Evolutionary conservation across 352 stramenopile species (phyloP).

Genomic region (Pythium chondricola): DNA sequence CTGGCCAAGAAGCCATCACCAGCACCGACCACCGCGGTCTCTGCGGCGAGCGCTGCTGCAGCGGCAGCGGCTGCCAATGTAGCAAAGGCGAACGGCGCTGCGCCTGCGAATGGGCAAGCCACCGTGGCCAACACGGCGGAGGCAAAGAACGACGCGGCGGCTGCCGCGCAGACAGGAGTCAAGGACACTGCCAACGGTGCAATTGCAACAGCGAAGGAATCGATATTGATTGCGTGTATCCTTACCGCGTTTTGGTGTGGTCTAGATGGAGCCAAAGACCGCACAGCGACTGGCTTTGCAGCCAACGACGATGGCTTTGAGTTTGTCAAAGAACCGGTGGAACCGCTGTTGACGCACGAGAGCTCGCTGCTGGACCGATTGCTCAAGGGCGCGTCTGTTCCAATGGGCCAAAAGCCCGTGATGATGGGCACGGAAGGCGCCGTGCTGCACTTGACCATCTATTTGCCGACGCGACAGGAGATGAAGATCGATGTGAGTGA

Average conservation of each 20-base stretch:
- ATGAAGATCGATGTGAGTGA: constrained; percentile 82
- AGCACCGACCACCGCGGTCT: not conserved
- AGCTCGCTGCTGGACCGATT: constrained; percentile 73
- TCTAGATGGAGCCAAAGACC: too few species aligned
- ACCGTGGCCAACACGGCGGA: too few species aligned
- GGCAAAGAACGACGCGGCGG: too few species aligned
- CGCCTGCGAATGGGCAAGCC: constrained; percentile 10
- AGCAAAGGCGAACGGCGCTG: not conserved
- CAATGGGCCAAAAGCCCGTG: constrained; percentile 44
- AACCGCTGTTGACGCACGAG: constrained; percentile 57
- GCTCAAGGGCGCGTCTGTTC: constrained; percentile 48
- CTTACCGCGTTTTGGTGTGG: too few species aligned
- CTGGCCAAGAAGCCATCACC: constrained; percentile 48
- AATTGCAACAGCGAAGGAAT: too few species aligned
- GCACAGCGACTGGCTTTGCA: not conserved
- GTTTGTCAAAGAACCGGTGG: constrained; percentile 65
- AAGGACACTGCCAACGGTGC: too few species aligned
- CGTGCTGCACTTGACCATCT: constrained; percentile 81
- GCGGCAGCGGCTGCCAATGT: not conserved
- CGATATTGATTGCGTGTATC: too few species aligned
- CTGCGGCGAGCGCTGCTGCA: not conserved
- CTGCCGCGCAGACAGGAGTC: too few species aligned
- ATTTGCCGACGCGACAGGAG: constrained; percentile 73
- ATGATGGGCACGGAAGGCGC: constrained; percentile 57
- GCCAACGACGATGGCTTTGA: constrained; percentile 37